Percentiles rank a stretch among this genome's conserved stretches.
phyloP scores from a whole-genome alignment of 768 basidiomycete genomes.

The Psilocybe sp. region DNA sequence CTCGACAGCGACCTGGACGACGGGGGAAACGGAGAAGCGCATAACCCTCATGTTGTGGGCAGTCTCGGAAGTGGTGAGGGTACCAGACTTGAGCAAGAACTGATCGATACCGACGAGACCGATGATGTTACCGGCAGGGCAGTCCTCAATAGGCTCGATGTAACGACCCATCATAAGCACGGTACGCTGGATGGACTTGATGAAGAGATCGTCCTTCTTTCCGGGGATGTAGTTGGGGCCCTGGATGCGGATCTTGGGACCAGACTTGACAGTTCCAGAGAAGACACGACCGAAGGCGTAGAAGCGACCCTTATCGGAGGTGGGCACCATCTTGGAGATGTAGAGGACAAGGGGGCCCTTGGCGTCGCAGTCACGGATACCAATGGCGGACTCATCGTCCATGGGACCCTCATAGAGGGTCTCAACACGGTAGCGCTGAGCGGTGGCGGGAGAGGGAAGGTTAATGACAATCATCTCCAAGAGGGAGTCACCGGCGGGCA shows the following conservation, averaged over 20 bases:
- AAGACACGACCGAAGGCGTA: slow-evolving; percentile 99
- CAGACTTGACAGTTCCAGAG: slow-evolving; percentile 94
- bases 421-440: slow-evolving; percentile 98
- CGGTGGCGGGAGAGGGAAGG: slow-evolving; percentile 95
- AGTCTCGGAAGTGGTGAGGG: slow-evolving; percentile 95
- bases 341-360: slow-evolving; percentile 95
- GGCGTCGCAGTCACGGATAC: slow-evolving; percentile 97
- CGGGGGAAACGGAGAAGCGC: slow-evolving; percentile 99
- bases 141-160: slow-evolving; percentile 98
- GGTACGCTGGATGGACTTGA: slow-evolving; percentile 98
- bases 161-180: slow-evolving; percentile 99
- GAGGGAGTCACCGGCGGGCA: slow-evolving; percentile 97
- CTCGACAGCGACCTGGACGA: slow-evolving; percentile 98
- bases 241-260: slow-evolving; percentile 99
- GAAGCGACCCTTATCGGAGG: slow-evolving; percentile 99
- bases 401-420: slow-evolving; percentile 99
- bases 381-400: slow-evolving; percentile 99
- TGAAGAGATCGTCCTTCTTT: slow-evolving; percentile 96
- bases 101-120: slow-evolving; percentile 99
- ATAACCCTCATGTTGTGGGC: slow-evolving; percentile 99
- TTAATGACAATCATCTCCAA: slow-evolving; percentile 99
- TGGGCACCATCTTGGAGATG: slow-evolving; percentile 99
- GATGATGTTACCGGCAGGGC: slow-evolving; percentile 97
- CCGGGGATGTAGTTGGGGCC: slow-evolving; percentile 98
- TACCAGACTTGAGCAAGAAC: slow-evolving; percentile 99